Evolutionary conservation across 2,329 filamentous ascomycete genomes (phyloP).

Genomic region (Zymoseptoria pseudotritici): DNA sequence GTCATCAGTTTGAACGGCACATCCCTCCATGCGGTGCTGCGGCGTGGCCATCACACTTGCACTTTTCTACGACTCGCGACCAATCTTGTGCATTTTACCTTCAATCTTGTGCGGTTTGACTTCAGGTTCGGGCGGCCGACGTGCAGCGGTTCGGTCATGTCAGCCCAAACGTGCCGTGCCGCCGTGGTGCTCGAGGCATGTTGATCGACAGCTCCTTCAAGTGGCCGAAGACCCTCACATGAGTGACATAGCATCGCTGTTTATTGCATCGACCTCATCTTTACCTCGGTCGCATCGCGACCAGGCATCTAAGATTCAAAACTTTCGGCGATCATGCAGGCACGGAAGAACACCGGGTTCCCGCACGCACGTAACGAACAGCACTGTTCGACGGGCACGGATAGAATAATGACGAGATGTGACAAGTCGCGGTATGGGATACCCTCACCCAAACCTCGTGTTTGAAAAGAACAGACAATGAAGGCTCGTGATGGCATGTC

Average conservation of each 20-base stretch:
- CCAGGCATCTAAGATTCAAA: no score
- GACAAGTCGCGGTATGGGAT: not conserved
- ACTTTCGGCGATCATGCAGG: no score
- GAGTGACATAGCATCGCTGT: no score
- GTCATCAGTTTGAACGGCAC: not conserved
- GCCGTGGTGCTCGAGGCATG: not conserved
- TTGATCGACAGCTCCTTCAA: not conserved
- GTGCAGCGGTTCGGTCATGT: not conserved
- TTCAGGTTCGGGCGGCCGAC: not conserved
- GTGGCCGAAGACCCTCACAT: no score
- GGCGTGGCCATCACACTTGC: not conserved
- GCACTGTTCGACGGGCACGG: not conserved
- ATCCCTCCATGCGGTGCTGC: not conserved
- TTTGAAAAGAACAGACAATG: not conserved
- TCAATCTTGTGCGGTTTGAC: not conserved
- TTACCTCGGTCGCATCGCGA: no score
- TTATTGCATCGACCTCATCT: no score
- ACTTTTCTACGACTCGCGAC: not conserved
- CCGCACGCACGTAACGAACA: not conserved
- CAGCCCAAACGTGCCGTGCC: not conserved
- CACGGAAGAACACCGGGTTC: no score
- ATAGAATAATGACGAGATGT: not conserved
- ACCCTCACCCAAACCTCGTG: not conserved
- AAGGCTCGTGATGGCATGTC: not conserved
- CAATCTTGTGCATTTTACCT: not conserved